Evolutionary conservation across 1,139 yeast species (phyloP).

Genomic region (Yamadazyma buinensis): DNA sequence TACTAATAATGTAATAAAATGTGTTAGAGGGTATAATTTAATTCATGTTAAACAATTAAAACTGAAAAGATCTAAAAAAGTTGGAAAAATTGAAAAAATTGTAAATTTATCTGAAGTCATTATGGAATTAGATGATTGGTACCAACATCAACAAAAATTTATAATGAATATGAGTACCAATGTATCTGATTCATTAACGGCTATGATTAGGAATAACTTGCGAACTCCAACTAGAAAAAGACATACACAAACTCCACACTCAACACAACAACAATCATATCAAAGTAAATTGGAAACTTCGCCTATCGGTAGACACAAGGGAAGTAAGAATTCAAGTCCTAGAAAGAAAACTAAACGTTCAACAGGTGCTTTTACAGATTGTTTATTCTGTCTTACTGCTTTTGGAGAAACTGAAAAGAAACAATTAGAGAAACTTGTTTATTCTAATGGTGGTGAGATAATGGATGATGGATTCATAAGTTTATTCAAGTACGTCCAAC

Average conservation of each 20-base stretch:
- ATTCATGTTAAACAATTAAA: slow-evolving; percentile 25
- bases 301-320: too few relatives aligned
- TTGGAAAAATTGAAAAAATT: slow-evolving; percentile 7
- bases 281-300: slow-evolving; percentile 1
- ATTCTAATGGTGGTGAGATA: slow-evolving; percentile 51
- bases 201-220: slow-evolving; percentile 9
- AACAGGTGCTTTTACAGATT: slow-evolving; percentile 17
- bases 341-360: slow-evolving; percentile 4
- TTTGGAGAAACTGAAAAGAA: slow-evolving; percentile 36
- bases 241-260: slow-evolving; percentile 14
- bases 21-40: slow-evolving; percentile 58
- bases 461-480: slow-evolving; percentile 46
- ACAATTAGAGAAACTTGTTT: slow-evolving; percentile 32
- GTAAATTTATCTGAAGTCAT: slow-evolving; percentile 18
- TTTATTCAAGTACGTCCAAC: slow-evolving; percentile 18
- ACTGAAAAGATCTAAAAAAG: slow-evolving; percentile 7
- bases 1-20: slow-evolving; percentile 27
- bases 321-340: too few relatives aligned
- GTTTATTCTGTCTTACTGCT: slow-evolving; percentile 36
- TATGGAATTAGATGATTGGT: slow-evolving; percentile 43
- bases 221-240: slow-evolving; percentile 13
- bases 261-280: too few relatives aligned
- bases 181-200: slow-evolving; percentile 7
- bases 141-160: slow-evolving; percentile 33
- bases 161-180: slow-evolving; percentile 4